Conservation (phyloP, 1,284 basidiomycete species). For the Irpex rosettiformis region DNA sequence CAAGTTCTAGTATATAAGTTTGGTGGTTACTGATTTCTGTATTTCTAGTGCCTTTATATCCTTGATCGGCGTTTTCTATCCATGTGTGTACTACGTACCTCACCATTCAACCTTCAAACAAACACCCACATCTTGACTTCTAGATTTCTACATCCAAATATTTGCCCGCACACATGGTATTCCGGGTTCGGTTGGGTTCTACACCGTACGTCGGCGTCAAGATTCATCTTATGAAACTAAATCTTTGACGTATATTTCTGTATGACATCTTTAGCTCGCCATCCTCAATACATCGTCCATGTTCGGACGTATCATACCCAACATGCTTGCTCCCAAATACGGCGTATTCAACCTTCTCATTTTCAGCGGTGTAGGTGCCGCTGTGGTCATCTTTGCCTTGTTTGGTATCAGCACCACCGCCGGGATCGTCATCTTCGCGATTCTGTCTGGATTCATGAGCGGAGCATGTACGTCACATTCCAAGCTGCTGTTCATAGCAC, state of each 20-base stretch:
- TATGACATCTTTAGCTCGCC: slow-evolving; percentile 16
- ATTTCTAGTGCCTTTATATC: not conserved
- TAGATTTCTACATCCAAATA: slow-evolving; percentile 13
- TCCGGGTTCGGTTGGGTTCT: slow-evolving; percentile 1
- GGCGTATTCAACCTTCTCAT: slow-evolving; percentile 23
- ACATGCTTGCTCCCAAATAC: slow-evolving; percentile 19
- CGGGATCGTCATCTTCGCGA: slow-evolving; percentile 19
- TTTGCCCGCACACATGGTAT: slow-evolving; percentile 8
- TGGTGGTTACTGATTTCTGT: not conserved
- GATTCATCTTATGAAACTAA: not conserved
- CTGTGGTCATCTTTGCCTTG: slow-evolving; percentile 21
- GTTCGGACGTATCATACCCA: slow-evolving; percentile 19
- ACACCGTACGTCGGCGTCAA: slow-evolving; percentile 3
- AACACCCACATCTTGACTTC: not conserved
- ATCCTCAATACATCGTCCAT: slow-evolving; percentile 19
- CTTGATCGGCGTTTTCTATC: not conserved
- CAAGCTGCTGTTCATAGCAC: not conserved
- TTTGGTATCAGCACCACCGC: slow-evolving; percentile 17
- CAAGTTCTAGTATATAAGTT: not conserved
- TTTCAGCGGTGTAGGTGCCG: slow-evolving; percentile 8
- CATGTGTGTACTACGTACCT: not conserved
- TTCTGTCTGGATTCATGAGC: slow-evolving; percentile 26
- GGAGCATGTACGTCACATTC: slow-evolving; percentile 18
- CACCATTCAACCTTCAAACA: not conserved
- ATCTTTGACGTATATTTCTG: not conserved